phyloP scores from a whole-genome alignment of 129 eudicot genomes.

The Helichrysum umbraculigerum region DNA sequence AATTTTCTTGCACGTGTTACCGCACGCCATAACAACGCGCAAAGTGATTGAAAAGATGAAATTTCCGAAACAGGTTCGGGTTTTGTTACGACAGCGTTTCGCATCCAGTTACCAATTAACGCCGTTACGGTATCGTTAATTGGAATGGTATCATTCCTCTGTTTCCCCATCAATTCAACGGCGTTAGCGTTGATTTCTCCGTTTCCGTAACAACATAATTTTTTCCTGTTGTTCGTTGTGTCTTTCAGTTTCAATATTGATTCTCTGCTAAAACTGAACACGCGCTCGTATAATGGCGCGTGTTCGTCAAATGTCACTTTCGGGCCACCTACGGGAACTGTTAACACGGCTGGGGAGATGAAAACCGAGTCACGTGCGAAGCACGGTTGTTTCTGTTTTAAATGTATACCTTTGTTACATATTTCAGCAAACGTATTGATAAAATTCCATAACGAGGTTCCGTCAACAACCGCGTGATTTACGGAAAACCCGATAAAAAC shows the following conservation, averaged over 20 bases:
- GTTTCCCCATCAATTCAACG: constrained; percentile 68
- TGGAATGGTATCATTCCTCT: constrained; percentile 45
- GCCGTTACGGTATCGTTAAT: constrained; percentile 42
- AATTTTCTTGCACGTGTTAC: constrained; percentile 84
- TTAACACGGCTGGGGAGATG: constrained; percentile 55
- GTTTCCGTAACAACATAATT: constrained; percentile 21
- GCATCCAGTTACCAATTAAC: constrained; percentile 40
- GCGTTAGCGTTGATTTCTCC: constrained; percentile 46
- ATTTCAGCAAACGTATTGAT: constrained; percentile 71
- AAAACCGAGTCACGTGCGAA: constrained; percentile 60
- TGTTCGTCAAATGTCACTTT: constrained; percentile 58
- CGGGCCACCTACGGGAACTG: constrained; percentile 56
- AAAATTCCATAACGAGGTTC: constrained; percentile 82
- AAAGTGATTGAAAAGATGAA: constrained; percentile 79
- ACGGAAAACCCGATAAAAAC: constrained; percentile 72
- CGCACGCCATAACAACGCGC: constrained; percentile 76
- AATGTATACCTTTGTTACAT: constrained; percentile 42
- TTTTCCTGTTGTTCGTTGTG: constrained; percentile 38
- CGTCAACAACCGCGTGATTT: constrained; percentile 81
- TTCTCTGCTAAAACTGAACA: constrained; percentile 73
- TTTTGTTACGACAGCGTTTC: constrained; percentile 41
- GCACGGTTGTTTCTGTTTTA: constrained; percentile 40
- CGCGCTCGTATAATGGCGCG: constrained; percentile 61
- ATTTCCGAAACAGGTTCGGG: constrained; percentile 42
- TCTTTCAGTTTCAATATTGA: constrained; percentile 58